A percentile compares a stretch with the other conserved stretches of the same genome.
phyloP scores from a whole-genome alignment of 164 flowering plant species.

The Tetrastigma voinierianum region DNA sequence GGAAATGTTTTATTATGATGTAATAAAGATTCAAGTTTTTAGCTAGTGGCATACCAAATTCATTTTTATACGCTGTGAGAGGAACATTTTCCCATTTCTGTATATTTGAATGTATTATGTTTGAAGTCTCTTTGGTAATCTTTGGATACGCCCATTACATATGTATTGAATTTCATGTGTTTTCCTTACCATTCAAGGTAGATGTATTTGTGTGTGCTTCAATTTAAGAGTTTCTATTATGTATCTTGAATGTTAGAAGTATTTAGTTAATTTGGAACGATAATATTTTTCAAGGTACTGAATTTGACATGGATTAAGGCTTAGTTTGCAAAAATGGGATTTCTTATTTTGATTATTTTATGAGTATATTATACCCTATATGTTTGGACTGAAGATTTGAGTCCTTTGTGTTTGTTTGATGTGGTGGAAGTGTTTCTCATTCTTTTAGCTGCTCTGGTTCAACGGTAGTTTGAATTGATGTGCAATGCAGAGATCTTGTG shows the following conservation, averaged over 20 bases:
- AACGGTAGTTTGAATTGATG: too few relatives aligned
- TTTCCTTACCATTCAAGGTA: too few relatives aligned
- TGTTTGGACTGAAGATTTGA: background rate
- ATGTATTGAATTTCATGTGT: background rate
- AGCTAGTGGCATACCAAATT: background rate
- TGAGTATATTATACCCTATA: background rate
- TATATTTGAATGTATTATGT: too few relatives aligned
- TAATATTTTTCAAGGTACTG: background rate
- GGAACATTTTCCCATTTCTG: too few relatives aligned
- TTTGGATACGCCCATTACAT: background rate
- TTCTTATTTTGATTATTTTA: background rate
- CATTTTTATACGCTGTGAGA: background rate
- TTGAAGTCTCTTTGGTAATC: too few relatives aligned
- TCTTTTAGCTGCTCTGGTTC: background rate
- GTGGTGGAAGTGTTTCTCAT: background rate
- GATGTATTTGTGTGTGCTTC: too few relatives aligned
- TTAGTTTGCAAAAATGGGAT: background rate
- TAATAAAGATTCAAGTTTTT: background rate
- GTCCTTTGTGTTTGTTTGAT: background rate
- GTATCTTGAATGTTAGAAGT: too few relatives aligned
- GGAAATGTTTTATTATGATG: too few relatives aligned
- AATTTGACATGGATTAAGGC: constrained; percentile 1
- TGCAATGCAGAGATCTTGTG: too few relatives aligned
- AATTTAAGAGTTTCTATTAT: background rate
- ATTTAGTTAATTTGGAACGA: too few relatives aligned